Conservation (phyloP, 192 early-diverging fungal genomes). For the Chytriomyces sp. region DNA sequence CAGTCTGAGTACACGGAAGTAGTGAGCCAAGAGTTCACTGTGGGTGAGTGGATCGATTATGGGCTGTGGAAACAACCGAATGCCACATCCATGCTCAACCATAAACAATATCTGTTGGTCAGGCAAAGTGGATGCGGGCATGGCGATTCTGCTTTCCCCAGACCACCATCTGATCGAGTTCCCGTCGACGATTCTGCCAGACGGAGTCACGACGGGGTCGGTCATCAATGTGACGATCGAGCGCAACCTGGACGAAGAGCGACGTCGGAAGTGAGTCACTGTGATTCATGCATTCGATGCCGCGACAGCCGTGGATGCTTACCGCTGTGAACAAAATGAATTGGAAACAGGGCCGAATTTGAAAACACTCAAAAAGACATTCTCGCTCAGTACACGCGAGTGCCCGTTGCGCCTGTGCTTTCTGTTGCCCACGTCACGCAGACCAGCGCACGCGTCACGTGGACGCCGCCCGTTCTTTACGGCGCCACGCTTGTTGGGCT, state of each 20-base stretch:
- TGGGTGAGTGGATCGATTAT: constrained; percentile 14
- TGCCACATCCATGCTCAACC: neutral
- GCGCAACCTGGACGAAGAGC: constrained; percentile 87
- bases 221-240: constrained; percentile 96
- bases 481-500: constrained; percentile 82
- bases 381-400: constrained; percentile 72
- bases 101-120: neutral
- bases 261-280: constrained; percentile 61
- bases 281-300: constrained; percentile 67
- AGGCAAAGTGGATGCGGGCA: constrained; percentile 76
- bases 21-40: constrained; percentile 39
- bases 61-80: neutral
- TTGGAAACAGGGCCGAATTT: constrained; percentile 69
- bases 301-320: neutral
- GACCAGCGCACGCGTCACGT: constrained; percentile 87
- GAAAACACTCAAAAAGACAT: constrained; percentile 87
- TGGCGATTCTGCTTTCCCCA: constrained; percentile 90
- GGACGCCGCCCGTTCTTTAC: constrained; percentile 88
- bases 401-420: constrained; percentile 81
- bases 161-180: constrained; percentile 99
- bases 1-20: constrained; percentile 34
- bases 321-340: neutral
- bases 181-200: constrained; percentile 91
- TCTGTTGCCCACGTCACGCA: constrained; percentile 70
- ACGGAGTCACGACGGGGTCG: constrained; percentile 90